These are phyloP conservation scores for Leishmania mexicana DNA, from an alignment of 208 protist species.

Conservation along the genomic window DNA sequence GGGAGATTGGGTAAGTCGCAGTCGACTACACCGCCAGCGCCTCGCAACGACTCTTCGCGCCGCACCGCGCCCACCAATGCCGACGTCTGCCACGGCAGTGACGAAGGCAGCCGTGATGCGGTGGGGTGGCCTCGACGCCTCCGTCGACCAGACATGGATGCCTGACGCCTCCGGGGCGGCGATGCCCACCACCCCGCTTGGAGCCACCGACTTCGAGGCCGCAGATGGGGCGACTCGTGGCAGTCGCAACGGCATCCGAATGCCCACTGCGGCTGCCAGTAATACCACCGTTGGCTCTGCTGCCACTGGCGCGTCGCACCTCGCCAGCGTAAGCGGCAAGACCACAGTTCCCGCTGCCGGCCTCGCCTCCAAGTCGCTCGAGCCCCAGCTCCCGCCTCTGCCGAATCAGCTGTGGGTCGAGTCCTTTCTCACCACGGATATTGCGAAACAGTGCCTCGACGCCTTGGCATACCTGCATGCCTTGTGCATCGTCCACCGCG, in stretches of 20 bases:
- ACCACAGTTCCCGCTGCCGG: not conserved
- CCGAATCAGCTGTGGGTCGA: conserved; percentile 55
- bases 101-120: not conserved
- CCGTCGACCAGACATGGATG: conserved; percentile 15
- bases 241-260: not conserved
- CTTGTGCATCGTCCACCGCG: conserved; percentile 87
- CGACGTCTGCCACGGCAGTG: not conserved
- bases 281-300: not conserved
- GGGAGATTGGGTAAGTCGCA: conserved; percentile 3
- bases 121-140: not conserved
- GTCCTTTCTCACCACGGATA: conserved; percentile 75
- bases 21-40: conserved; percentile 9
- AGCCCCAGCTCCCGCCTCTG: not conserved
- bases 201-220: conserved; percentile 17
- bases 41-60: conserved; percentile 2
- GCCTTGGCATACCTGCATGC: conserved; percentile 86
- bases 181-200: conserved; percentile 27
- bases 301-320: not conserved
- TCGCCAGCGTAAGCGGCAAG: not conserved
- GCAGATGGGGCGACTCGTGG: not conserved
- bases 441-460: conserved; percentile 78
- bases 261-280: not conserved
- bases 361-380: not conserved
- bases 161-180: conserved; percentile 12
- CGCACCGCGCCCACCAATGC: not conserved